Evolutionary conservation across 352 stramenopile species (phyloP).

Genomic region (Globisporangium cylindrosporum): DNA sequence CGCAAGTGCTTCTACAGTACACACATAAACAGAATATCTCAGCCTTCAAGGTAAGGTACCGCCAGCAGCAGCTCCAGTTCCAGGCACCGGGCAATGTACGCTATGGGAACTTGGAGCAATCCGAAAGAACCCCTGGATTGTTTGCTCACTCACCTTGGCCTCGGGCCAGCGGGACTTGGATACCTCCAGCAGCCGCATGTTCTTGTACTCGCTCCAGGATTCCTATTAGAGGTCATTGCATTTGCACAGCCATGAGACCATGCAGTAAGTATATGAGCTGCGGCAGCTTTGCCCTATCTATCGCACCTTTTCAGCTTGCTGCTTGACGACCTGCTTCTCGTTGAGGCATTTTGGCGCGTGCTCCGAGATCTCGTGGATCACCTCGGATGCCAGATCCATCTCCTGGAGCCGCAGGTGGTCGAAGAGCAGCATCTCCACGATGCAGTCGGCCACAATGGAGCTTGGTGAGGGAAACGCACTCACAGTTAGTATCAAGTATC

Average conservation of each 20-base stretch:
- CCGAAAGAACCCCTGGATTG: background rate
- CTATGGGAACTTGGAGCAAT: background rate
- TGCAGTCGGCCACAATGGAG: constrained; percentile 56
- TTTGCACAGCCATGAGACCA: background rate
- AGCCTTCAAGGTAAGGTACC: background rate
- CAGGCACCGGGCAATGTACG: background rate
- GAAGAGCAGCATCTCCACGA: constrained; percentile 71
- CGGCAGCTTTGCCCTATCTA: too few species aligned
- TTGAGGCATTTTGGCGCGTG: constrained; percentile 55
- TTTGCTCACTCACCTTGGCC: constrained; percentile 32
- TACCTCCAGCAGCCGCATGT: constrained; percentile 58
- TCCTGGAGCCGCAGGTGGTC: constrained; percentile 73
- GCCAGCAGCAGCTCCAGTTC: background rate
- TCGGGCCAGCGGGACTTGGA: constrained; percentile 69
- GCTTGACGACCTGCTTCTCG: constrained; percentile 47
- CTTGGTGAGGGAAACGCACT: constrained; percentile 13
- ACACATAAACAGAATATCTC: background rate
- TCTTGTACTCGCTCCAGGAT: constrained; percentile 69
- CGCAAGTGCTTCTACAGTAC: constrained; percentile 50
- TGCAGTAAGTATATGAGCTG: background rate
- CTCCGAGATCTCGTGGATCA: constrained; percentile 52
- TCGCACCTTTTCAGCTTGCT: constrained; percentile 36
- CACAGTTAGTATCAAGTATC: constrained; percentile 5
- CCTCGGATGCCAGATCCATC: constrained; percentile 62
- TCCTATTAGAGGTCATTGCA: constrained; percentile 24